Evolutionary conservation across 116 monocot genomes (phyloP), one percentile per base, ranked within the genome.

Genomic region (Papilionanthe hybrid): DNA sequence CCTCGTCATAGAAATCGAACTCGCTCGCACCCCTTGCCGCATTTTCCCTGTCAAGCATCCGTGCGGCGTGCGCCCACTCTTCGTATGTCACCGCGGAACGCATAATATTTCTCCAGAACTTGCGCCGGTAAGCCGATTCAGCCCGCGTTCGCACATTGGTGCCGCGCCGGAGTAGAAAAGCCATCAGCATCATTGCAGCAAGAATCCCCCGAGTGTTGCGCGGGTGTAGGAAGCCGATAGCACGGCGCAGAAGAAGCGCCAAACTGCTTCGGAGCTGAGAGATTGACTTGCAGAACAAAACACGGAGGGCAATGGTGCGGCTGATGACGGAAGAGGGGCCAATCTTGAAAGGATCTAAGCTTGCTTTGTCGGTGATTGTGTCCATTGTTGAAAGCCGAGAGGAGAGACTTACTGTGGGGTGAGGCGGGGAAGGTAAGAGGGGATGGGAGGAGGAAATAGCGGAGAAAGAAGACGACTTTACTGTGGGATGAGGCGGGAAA

Each of bases 61-160:
- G 92, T 4, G 94, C 97, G 4, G 87, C 94, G 71, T 94, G 92
- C 5, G 89, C 82, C 94, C 97, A 97, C 88, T 97, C 97, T 82
- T 97, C 97, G 78, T 97, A 94, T 0, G 92, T 92, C 53, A 94
- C 76, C 7, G 97, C 97, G 42, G 86, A 82, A 45, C 92, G 79
- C 92, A 94, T 97, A 91, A 91, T 86, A 81, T 91, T 91, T 25
- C 92, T 82, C 94, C 96, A 96, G 85, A 96, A 96, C 80, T 94
- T 96, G 43, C 92, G 78, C 20, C 94, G 81, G 84, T 92, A 92
- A 0, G 94, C 92, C 18, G 91, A 88, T 79, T 88, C 89, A 5
- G 94, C 92, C 77, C 91, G 84, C 41, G 85, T 81, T 47, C 87
- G 85, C 72, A 92, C 91, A 56, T 87, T 91, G 80, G 84, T 83